Conservation (phyloP, 768 basidiomycete genomes). For the Tulasnella sp. region DNA sequence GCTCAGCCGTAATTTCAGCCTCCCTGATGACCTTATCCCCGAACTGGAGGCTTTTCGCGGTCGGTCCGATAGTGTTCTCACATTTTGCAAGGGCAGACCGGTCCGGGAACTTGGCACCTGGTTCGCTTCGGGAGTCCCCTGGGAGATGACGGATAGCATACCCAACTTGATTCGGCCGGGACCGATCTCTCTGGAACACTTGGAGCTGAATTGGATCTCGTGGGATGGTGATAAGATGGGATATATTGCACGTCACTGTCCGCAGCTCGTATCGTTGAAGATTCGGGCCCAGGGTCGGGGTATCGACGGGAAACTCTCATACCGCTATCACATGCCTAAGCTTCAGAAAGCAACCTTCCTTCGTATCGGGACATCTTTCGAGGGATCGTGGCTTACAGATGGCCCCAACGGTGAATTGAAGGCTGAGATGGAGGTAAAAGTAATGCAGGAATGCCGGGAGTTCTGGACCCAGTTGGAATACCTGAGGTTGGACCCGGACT, state of each 20-base stretch:
- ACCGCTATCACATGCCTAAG: not conserved
- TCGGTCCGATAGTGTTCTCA: not conserved
- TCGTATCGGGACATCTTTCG: too few species aligned
- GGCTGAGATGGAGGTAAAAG: not conserved
- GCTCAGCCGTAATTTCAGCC: not conserved
- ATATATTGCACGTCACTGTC: not conserved
- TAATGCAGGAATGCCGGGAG: not conserved
- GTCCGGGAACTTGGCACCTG: not conserved
- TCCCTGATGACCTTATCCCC: not conserved
- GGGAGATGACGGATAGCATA: not conserved
- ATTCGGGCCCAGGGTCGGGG: conserved; percentile 37
- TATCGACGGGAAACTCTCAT: not conserved
- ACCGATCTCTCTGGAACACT: not conserved
- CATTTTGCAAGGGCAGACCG: not conserved
- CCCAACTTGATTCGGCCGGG: not conserved
- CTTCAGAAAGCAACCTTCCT: not conserved
- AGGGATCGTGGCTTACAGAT: not conserved
- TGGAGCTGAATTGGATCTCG: not conserved
- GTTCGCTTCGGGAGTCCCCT: too few species aligned
- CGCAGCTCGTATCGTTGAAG: conserved; percentile 39
- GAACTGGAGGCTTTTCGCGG: not conserved
- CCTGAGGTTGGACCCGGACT: not conserved
- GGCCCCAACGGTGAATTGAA: too few species aligned
- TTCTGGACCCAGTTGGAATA: not conserved
- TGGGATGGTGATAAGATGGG: not conserved